Evolutionary conservation across 73 alveolate species (phyloP), one percentile per base, ranked within the genome.

Genomic region (Stentor coeruleus): DNA sequence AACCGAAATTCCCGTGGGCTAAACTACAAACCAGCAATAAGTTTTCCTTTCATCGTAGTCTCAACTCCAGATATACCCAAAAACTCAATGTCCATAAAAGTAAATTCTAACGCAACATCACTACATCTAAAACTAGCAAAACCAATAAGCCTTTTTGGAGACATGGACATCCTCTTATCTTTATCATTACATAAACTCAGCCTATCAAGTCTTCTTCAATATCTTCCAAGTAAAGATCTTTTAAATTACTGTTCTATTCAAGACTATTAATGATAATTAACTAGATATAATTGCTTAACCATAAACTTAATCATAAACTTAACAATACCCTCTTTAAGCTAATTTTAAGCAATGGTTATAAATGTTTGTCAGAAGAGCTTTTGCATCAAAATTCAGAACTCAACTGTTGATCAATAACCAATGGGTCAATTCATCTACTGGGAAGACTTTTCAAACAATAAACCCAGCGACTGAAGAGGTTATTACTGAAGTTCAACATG

Each of bases 401-500:
- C n/a, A n/a, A n/a, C n/a, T n/a, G n/a, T n/a, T n/a, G n/a, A 88
- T 88, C 39, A 81, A 89, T 74, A 87, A 87, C 30, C 15, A 89
- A 57, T 89, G 85, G 58, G 95, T 89, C 20, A 79, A 89, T 58
- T 83, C 92, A 26, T 59, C 59, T 35, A 59, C 41, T 3, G 86
- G 89, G 41, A 66, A 59, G 59, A 89, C 91, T 39, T 60, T 89
- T 85, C 86, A 42, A 35, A 83, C 91, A 2, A 57, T 84, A 41
- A 86, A 89, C 72, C 92, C 95, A 36, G 93, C 96, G 20, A 93
- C 97, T 39, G 95, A 89, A 79, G 82, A 85, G 72, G 40, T 37
- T 59, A 86, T 89, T 42, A 38, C 82, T 40, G 57, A 39, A 3
- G 85, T 89, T 31, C 79, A 66, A 40, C 39, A 28, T 1, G n/a